Conservation (phyloP, 2,329 filamentous ascomycete species). For the Xylariales sp. region DNA sequence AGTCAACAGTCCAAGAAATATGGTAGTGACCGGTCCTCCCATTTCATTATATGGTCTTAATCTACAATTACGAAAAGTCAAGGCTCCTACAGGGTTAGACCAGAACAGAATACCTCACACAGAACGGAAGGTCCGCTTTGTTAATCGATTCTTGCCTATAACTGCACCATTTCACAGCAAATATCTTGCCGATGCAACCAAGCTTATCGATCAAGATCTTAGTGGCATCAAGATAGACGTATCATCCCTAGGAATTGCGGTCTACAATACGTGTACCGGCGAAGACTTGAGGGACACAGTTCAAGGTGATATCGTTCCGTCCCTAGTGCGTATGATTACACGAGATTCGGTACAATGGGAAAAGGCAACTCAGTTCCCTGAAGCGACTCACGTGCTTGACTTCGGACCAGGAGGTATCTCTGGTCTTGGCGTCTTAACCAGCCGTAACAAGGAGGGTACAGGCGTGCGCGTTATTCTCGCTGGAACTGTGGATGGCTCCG, state of each 20-base stretch:
- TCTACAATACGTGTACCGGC: slow-evolving; percentile 91
- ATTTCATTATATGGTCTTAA: slow-evolving; percentile 97
- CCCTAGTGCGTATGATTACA: slow-evolving; percentile 91
- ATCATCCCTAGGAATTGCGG: slow-evolving; percentile 80
- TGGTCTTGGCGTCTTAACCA: slow-evolving; percentile 93
- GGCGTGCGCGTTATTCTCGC: slow-evolving; percentile 96
- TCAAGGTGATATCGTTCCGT: slow-evolving; percentile 83
- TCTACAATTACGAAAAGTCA: slow-evolving; percentile 93
- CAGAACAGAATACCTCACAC: slow-evolving; percentile 95
- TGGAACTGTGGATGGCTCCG: slow-evolving; percentile 90
- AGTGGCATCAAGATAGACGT: slow-evolving; percentile 82
- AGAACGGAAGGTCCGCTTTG: slow-evolving; percentile 94
- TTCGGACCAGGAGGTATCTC: slow-evolving; percentile 98
- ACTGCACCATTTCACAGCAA: slow-evolving; percentile 98
- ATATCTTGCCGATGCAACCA: slow-evolving; percentile 85
- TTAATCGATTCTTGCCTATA: slow-evolving; percentile 96
- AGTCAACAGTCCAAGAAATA: slow-evolving; percentile 95
- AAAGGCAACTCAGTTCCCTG: slow-evolving; percentile 88
- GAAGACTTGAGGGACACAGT: slow-evolving; percentile 80
- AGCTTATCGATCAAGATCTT: slow-evolving; percentile 87
- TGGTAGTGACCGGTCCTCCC: slow-evolving; percentile 95
- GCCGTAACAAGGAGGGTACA: slow-evolving; percentile 98
- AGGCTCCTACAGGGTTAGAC: slow-evolving; percentile 95
- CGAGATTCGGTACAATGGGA: slow-evolving; percentile 97
- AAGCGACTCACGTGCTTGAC: slow-evolving; percentile 93